Base-by-base conservation (phyloP, 805 yeast genomes). In the Saturnispora quitensis region DNA sequence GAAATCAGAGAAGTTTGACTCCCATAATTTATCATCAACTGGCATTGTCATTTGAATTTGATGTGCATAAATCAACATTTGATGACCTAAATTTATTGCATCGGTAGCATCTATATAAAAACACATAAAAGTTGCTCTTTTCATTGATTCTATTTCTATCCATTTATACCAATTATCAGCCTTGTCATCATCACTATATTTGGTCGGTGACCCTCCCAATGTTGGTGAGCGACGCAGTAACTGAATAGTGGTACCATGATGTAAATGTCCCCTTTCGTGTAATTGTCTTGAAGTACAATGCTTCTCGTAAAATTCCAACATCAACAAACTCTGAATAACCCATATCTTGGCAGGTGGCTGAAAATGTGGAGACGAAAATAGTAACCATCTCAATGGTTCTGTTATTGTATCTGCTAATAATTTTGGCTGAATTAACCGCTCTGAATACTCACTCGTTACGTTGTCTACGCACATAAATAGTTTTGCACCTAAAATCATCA, bases 201-300 rank as follows among this genome's bases (percentile, higher is more conserved):
- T 44, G 63, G 63, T 67, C 0, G 89, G 86, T 52, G 84, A 79
- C 0, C 89, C 89, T 13, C 89, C 89, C 34, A 88, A 66, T 1
- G 85, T 77, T 1, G 95, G 88, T 0, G 88, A 80, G 58, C 96
- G 72, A 57, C 95, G 70, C 47, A 88, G 68, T 43, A 88, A 68
- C 65, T 88, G 96, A 40, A 87, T 81, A 0, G 90, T 81, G 0
- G 95, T 84, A 4, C 93, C 96, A 64, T 88, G 96, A 62, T 89
- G 95, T 20, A 89, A 69, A 65, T 84, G 91, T 0, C 88, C 86
- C 46, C 96, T 68, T 67, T 88, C 96, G 63, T 88, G 96, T 59
- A 86, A 66, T 40, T 70, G 68, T 58, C 96, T 70, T 44, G 78
- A 76, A 0, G 88, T 72, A 58, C 84, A 81, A 54, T 84, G 76